Percentiles rank a stretch among this genome's conserved stretches.
These are phyloP conservation scores for Aspergillus caelatus DNA, from an alignment of 2,329 filamentous ascomycete species.

Conservation along the genomic window DNA sequence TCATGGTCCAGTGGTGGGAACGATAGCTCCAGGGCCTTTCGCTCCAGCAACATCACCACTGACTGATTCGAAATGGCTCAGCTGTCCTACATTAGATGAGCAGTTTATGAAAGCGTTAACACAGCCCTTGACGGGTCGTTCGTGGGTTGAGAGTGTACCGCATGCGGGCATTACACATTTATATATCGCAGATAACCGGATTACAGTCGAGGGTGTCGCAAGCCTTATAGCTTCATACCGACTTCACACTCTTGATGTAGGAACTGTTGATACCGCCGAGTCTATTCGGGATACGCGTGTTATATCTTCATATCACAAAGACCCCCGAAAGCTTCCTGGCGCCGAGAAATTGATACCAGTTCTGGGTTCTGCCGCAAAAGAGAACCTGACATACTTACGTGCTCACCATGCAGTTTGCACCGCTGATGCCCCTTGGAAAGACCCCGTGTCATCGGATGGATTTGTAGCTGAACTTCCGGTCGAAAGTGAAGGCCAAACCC, in stretches of 20 bases:
- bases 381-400: slow-evolving; percentile 56
- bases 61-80: slow-evolving; percentile 26
- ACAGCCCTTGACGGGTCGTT: slow-evolving; percentile 53
- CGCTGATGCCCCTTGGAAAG: slow-evolving; percentile 42
- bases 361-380: slow-evolving; percentile 49
- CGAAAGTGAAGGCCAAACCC: slow-evolving; percentile 28
- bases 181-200: slow-evolving; percentile 58
- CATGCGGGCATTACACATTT: slow-evolving; percentile 62
- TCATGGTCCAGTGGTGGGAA: slow-evolving; percentile 7
- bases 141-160: slow-evolving; percentile 59
- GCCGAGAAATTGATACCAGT: slow-evolving; percentile 59
- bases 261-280: slow-evolving; percentile 47
- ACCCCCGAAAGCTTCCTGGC: slow-evolving; percentile 45
- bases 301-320: slow-evolving; percentile 11
- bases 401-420: slow-evolving; percentile 60
- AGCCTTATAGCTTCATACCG: slow-evolving; percentile 55
- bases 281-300: slow-evolving; percentile 21
- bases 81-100: slow-evolving; percentile 44
- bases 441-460: slow-evolving; percentile 27
- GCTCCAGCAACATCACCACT: slow-evolving; percentile 3
- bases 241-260: slow-evolving; percentile 60
- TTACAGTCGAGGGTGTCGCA: slow-evolving; percentile 60
- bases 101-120: slow-evolving; percentile 55
- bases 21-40: not conserved
- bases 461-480: slow-evolving; percentile 37